These are phyloP conservation scores for Penicillium parvum DNA, from an alignment of 495 filamentous ascomycete species.

Conservation along the genomic window DNA sequence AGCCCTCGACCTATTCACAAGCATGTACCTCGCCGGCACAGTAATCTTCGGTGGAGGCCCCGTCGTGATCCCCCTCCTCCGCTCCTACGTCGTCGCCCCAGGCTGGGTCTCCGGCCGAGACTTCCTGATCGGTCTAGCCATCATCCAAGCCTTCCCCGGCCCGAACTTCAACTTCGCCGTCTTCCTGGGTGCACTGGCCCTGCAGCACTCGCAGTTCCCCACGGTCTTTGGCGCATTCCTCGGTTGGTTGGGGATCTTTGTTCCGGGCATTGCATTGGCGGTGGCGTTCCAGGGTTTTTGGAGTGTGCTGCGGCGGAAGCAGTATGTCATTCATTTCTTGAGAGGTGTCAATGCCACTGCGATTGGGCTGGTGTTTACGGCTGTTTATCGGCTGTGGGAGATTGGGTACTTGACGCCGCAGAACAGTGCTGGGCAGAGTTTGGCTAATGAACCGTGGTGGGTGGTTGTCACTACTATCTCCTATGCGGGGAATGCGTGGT, in stretches of 20 bases:
- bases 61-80: constrained; percentile 76
- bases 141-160: constrained; percentile 80
- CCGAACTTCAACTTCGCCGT: constrained; percentile 90
- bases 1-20: constrained; percentile 64
- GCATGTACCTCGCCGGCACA: constrained; percentile 83
- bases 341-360: constrained; percentile 72
- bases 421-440: constrained; percentile 45
- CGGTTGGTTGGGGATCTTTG: constrained; percentile 67
- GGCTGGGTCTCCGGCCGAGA: constrained; percentile 77
- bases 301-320: constrained; percentile 51
- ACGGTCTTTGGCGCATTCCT: constrained; percentile 57
- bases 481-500: constrained; percentile 61
- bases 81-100: constrained; percentile 72
- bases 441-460: constrained; percentile 73
- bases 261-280: constrained; percentile 62
- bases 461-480: constrained; percentile 59
- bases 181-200: constrained; percentile 63
- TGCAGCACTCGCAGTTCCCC: constrained; percentile 30
- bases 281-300: constrained; percentile 69
- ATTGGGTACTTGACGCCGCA: constrained; percentile 63
- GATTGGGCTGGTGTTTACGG: constrained; percentile 76
- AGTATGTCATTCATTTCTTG: constrained; percentile 53
- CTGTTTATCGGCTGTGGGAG: constrained; percentile 79
- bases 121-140: constrained; percentile 76
- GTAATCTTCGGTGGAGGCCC: constrained; percentile 86